Evolutionary conservation across 805 yeast genomes (phyloP).

Genomic region (Brettanomyces bruxellensis): DNA sequence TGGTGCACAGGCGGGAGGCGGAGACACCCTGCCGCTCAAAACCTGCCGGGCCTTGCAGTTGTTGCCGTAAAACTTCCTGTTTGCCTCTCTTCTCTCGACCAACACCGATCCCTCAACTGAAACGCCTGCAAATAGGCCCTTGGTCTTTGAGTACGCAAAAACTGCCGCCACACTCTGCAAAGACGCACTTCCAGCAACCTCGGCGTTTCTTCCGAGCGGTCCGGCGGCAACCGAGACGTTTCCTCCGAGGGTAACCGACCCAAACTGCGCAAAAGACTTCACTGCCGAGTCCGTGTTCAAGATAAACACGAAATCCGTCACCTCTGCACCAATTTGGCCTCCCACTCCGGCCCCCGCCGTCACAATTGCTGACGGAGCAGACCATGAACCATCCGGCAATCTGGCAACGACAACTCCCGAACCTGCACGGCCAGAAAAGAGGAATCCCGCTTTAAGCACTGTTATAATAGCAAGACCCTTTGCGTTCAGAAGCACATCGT

Average conservation of each 20-base stretch:
- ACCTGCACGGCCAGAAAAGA: conserved; percentile 96
- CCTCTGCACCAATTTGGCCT: conserved; percentile 93
- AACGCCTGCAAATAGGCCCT: conserved; percentile 95
- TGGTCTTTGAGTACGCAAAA: conserved; percentile 89
- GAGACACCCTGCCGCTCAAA: conserved; percentile 77
- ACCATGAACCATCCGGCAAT: conserved; percentile 92
- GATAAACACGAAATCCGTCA: conserved; percentile 93
- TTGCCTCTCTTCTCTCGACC: conserved; percentile 95
- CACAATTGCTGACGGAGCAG: conserved; percentile 91
- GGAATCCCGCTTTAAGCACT: conserved; percentile 93
- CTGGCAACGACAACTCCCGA: conserved; percentile 93
- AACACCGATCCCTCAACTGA: conserved; percentile 95
- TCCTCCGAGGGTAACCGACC: conserved; percentile 92
- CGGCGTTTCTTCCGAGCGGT: conserved; percentile 94
- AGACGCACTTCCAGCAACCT: conserved; percentile 94
- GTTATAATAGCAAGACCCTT: conserved; percentile 89
- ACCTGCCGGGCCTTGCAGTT: conserved; percentile 83
- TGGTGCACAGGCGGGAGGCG: conserved; percentile 87
- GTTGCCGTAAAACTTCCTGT: conserved; percentile 86
- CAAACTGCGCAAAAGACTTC: conserved; percentile 86
- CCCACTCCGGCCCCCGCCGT: conserved; percentile 99
- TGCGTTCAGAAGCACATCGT: conserved; percentile 76
- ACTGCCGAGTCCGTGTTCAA: conserved; percentile 84
- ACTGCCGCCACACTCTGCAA: conserved; percentile 81
- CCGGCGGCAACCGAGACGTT: conserved; percentile 95